Percentiles rank a stretch among this genome's conserved stretches.
Conservation (phyloP, 2,329 filamentous ascomycete species). For the Tolypocladium guangdongense region DNA sequence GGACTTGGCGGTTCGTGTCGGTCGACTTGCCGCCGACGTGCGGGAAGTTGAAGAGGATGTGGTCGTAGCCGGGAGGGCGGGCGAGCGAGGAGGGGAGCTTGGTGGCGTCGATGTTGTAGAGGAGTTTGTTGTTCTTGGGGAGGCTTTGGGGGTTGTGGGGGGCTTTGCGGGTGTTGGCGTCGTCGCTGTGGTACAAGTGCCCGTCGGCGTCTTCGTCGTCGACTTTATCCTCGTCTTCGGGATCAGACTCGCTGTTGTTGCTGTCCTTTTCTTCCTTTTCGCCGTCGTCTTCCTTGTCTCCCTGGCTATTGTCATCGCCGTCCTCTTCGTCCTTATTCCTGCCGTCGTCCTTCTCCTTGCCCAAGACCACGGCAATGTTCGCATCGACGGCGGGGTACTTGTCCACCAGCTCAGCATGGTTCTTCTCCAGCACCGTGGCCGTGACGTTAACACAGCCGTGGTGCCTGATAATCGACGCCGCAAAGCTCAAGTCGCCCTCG, state of each 20-base stretch:
- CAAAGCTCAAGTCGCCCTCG: conserved; percentile 74
- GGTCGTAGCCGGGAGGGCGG: conserved; percentile 47
- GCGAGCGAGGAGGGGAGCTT: conserved; percentile 40
- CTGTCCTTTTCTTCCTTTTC: conserved; percentile 7
- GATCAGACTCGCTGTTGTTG: conserved; percentile 1
- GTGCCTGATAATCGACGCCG: conserved; percentile 52
- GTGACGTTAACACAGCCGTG: conserved; percentile 57
- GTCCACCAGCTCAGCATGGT: conserved; percentile 41
- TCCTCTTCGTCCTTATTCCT: conserved; percentile 1
- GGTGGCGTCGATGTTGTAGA: conserved; percentile 53
- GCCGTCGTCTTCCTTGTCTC: conserved; percentile 5
- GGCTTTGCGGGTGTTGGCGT: conserved; percentile 2
- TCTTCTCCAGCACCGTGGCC: conserved; percentile 57
- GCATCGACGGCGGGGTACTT: conserved; percentile 66
- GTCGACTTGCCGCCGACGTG: conserved; percentile 88
- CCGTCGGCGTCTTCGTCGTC: not conserved
- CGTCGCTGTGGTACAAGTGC: conserved; percentile 4
- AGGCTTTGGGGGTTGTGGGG: conserved; percentile 4
- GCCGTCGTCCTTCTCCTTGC: conserved; percentile 18
- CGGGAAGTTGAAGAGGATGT: conserved; percentile 92
- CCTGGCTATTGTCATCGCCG: conserved; percentile 2
- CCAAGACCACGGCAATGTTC: conserved; percentile 42
- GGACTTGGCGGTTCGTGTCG: conserved; percentile 89
- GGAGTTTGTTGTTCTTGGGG: conserved; percentile 15
- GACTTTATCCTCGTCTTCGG: conserved; percentile 5